Conservation (phyloP, 306 rosid species). For the Benincasa hispida region DNA sequence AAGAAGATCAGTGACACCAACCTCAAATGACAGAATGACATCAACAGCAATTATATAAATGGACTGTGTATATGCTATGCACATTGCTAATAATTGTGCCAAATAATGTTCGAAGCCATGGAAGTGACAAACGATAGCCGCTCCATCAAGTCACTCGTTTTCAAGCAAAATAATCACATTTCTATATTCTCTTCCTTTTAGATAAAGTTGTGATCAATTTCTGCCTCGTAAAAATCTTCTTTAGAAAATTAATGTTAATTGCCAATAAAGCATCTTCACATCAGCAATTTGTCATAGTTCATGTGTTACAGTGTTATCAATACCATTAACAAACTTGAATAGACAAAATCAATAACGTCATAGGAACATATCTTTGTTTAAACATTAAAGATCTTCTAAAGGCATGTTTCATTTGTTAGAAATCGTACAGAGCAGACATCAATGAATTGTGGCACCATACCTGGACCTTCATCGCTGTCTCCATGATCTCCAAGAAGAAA, state of each 20-base stretch:
- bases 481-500: slow-evolving; percentile 50
- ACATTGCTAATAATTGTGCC: background rate
- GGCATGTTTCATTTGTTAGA: background rate
- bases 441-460: slow-evolving; percentile 12
- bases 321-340: background rate
- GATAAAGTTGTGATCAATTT: background rate
- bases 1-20: slow-evolving; percentile 1
- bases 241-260: background rate
- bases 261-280: background rate
- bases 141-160: background rate
- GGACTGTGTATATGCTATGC: background rate
- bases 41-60: background rate
- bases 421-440: background rate
- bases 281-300: background rate
- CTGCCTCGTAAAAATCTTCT: background rate
- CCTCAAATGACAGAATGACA: background rate
- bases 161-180: background rate
- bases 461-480: slow-evolving; percentile 44
- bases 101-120: background rate
- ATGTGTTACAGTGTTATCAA: background rate
- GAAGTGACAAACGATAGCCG: background rate
- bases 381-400: background rate
- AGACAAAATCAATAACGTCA: background rate
- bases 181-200: background rate
- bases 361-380: background rate